These are phyloP conservation scores for Sinapis alba DNA, from an alignment of 441 rosid species.

Conservation along the genomic window DNA sequence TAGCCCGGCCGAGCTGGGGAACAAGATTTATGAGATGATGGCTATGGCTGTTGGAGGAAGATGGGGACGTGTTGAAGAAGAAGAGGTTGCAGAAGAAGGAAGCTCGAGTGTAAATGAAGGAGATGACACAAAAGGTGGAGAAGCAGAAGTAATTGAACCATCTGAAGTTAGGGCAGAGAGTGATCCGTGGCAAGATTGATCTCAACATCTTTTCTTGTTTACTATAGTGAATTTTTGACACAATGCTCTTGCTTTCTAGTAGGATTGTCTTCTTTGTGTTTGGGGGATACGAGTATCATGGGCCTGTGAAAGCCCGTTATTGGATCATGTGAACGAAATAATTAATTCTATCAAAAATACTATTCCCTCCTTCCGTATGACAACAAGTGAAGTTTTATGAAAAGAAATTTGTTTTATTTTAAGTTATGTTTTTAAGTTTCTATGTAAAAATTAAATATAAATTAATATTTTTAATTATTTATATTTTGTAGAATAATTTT, in stretches of 20 bases:
- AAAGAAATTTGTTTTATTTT: no score
- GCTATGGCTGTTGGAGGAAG: conserved; percentile 96
- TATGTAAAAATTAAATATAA: no score
- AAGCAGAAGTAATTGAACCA: conserved; percentile 79
- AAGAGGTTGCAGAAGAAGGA: conserved; percentile 43
- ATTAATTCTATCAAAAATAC: neutral
- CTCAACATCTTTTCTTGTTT: neutral
- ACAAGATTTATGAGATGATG: conserved; percentile 97
- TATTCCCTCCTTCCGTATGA: no score
- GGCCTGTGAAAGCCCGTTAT: conserved; percentile 1
- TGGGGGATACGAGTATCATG: conserved; percentile 7
- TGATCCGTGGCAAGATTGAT: conserved; percentile 88
- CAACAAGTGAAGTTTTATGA: no score
- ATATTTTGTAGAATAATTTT: no score
- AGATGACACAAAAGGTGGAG: conserved; percentile 27
- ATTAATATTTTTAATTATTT: no score
- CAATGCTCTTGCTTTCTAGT: neutral
- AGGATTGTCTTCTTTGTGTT: conserved; percentile 9
- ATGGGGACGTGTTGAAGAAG: conserved; percentile 87
- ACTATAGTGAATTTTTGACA: conserved; percentile 12
- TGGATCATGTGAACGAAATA: neutral
- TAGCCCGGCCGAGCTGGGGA: conserved; percentile 91
- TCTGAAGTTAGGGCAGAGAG: conserved; percentile 84
- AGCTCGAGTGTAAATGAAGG: conserved; percentile 8
- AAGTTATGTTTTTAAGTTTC: no score